These are phyloP conservation scores for Alternaria arbusti DNA, from an alignment of 2,329 filamentous ascomycete species.

Conservation along the genomic window DNA sequence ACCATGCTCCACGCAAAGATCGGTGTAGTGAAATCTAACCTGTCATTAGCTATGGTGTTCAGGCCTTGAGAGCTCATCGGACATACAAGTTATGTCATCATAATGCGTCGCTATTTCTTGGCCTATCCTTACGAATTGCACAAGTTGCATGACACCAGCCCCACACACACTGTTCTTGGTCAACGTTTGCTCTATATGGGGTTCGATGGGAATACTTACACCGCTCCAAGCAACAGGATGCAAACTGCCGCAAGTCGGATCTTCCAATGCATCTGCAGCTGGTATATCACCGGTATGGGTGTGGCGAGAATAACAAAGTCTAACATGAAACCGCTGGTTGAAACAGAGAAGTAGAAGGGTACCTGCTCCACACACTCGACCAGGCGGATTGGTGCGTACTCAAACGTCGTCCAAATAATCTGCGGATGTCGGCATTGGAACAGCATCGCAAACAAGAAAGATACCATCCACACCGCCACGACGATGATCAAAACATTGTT, in stretches of 20 bases:
- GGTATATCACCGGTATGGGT: neutral
- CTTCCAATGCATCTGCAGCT: slow-evolving; percentile 1
- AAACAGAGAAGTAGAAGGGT: neutral
- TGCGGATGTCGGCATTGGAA: neutral
- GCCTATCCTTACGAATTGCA: neutral
- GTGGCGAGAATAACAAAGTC: neutral
- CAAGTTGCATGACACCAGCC: neutral
- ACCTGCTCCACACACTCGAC: neutral
- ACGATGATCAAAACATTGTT: neutral
- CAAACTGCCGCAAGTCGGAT: neutral
- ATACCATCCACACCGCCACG: neutral
- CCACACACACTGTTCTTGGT: neutral
- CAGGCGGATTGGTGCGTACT: neutral
- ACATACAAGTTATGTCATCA: neutral
- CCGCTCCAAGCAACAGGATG: neutral
- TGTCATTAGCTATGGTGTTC: neutral
- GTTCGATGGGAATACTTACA: neutral
- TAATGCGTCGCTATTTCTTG: neutral
- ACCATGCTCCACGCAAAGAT: neutral
- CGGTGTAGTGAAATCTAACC: neutral
- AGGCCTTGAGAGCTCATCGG: too few relatives aligned
- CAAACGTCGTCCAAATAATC: slow-evolving; percentile 1
- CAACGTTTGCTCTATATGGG: neutral
- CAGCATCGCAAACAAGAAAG: neutral
- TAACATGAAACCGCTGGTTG: neutral